phyloP scores from a whole-genome alignment of 225 moss, liverwort and hornwort genomes.

The Physcomitrium patens region DNA sequence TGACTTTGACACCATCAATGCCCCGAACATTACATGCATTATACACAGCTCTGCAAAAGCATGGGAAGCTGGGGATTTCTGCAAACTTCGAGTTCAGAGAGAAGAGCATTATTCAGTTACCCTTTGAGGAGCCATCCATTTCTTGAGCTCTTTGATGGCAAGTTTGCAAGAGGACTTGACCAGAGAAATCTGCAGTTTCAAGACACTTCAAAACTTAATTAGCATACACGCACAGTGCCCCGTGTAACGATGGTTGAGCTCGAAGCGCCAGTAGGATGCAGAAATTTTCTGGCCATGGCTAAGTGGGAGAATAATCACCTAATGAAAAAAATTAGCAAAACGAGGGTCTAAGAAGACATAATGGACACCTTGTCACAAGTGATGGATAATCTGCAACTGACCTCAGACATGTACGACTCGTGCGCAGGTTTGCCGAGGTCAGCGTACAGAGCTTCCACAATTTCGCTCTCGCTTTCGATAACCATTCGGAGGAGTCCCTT shows the following conservation, averaged over 20 bases:
- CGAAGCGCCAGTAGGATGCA: not conserved
- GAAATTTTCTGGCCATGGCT: no score
- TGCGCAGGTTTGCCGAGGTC: conserved; percentile 67
- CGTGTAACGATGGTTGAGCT: not conserved
- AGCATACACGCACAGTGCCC: no score
- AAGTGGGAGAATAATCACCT: not conserved
- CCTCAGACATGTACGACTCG: conserved; percentile 55
- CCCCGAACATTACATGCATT: no score
- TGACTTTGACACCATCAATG: not conserved
- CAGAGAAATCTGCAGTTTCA: conserved; percentile 36
- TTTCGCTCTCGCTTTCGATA: conserved; percentile 56
- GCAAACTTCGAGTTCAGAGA: not conserved
- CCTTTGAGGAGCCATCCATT: conserved; percentile 58
- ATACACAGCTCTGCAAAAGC: not conserved
- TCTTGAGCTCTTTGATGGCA: conserved; percentile 52
- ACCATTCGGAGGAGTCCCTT: conserved; percentile 45
- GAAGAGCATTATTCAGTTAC: conserved; percentile 15
- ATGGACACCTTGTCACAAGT: not conserved
- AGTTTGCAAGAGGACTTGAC: conserved; percentile 36
- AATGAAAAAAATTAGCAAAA: not conserved
- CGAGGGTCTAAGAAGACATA: no score
- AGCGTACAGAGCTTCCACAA: conserved; percentile 51
- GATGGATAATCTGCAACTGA: conserved; percentile 11
- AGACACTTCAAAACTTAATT: not conserved
- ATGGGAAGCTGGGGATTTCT: no score